phyloP scores from a whole-genome alignment of 2,329 filamentous ascomycete species.

The Pestalotiopsis sp. region DNA sequence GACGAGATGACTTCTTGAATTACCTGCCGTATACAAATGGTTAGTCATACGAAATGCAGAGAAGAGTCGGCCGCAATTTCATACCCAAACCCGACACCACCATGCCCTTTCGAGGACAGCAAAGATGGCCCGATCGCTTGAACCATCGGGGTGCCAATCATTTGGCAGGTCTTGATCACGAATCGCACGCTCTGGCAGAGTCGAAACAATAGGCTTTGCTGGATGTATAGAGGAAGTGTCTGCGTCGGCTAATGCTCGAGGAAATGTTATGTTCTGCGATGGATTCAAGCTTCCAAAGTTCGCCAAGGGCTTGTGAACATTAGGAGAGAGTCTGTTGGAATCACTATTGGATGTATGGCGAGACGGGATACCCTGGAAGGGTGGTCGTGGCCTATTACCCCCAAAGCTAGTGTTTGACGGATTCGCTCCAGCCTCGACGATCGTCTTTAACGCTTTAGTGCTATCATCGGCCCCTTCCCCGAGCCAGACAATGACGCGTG shows the following conservation, averaged over 20 bases:
- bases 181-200: background rate
- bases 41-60: background rate
- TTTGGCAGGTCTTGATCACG: background rate
- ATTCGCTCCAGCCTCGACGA: background rate
- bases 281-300: too few species aligned
- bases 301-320: too few species aligned
- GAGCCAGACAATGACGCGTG: background rate
- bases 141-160: background rate
- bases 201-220: too few species aligned
- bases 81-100: background rate
- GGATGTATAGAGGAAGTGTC: too few species aligned
- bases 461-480: background rate
- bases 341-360: too few species aligned
- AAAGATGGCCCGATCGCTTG: background rate
- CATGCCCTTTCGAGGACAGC: background rate
- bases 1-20: background rate
- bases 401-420: background rate
- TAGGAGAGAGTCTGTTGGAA: too few species aligned
- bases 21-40: background rate
- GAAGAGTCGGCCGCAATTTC: background rate
- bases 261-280: too few species aligned
- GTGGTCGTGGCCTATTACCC: too few species aligned
- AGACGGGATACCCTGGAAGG: too few species aligned
- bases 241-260: too few species aligned
- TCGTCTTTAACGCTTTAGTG: background rate